Evolutionary conservation across 495 filamentous ascomycete genomes (phyloP), one percentile per base, ranked within the genome.

Genomic region (Daldinia bambusicola): DNA sequence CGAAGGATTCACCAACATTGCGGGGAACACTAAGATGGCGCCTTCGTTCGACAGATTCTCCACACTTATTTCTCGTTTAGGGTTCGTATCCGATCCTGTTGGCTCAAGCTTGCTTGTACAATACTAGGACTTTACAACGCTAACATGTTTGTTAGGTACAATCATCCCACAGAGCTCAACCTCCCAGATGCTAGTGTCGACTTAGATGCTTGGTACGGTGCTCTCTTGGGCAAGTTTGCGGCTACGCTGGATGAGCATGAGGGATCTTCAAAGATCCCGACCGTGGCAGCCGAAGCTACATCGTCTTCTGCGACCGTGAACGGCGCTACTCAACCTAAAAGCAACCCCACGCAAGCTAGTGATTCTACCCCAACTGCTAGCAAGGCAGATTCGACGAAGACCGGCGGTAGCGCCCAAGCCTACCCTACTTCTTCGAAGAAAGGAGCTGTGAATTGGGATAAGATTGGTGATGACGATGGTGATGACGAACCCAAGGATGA

Each of bases 361-460:
- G 75, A 81, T 41, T 40, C 80, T 55, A 67, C 77, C 12, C 74
- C 74, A 14, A 59, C 57, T 22, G 1, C 38, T 43, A 60, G 20
- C 30, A 40, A 67, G 45, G 45, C 61, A 48, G 43, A 45, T 60
- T 45, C 61, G n/a, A 57, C 63, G 55, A 53, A 37, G 59, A 41
- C 59, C 13, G 52, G 43, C 50, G 51, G 66, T 16, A 62, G 76
- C 36, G 67, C 78, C 2, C 93, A 92, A 0, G 80, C 85, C 0
- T 98, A 99, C 78, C 95, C 95, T 2, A 97, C 94, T 0, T 98
- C 95, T 32, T 96, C 94, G 14, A 89, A 89, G 55, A 83, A 81
- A 1, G 95, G 95, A 5, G 86, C 91, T 2, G 97, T 97, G 82
- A 85, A 99, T 77, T 98, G 95, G 95, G 96, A 99, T 72, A 92